Evolutionary conservation across 148 eudicot genomes (phyloP), one percentile per base, ranked within the genome.

Genomic region (Rhododendron griersonianum): DNA sequence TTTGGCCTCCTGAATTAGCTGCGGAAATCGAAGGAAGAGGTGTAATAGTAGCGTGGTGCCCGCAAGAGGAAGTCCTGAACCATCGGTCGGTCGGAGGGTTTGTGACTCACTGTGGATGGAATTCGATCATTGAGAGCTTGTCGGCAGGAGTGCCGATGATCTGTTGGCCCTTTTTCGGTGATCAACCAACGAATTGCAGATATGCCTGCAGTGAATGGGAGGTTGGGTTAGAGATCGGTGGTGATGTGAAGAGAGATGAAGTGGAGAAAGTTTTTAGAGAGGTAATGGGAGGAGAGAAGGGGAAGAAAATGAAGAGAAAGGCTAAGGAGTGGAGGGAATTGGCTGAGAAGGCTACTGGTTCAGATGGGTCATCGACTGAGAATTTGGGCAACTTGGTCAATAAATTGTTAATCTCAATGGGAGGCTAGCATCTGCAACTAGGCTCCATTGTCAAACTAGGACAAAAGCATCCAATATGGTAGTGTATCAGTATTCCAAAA

Each of bases 91-190:
- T 85, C 6, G 83, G 82, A 0, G 83, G 82, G 45, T 85, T 85
- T 16, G 5, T 85, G 76, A 85, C 82, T 37, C 86, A 85, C n/a
- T n/a, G 82, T 9, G 86, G 86, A 3, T 85, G 86, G 86, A 85
- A 84, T 39, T 84, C 86, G 4, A 77, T 69, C 21, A 57, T 84
- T n/a, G 86, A 84, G 73, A 84, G 81, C 86, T 35, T 85, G 25
- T 55, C 86, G 11, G 81, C 76, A 1, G 86, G 86, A 28, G 86
- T 85, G 39, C 86, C 86, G 11, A 77, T 85, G 86, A 61, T 85
- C 2, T 77, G 82, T 78, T 85, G 74, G 86, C 86, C 82, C 28
- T 85, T 53, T 77, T 77, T 59, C 0, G 86, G 73, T 1, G 86
- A 85, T 55, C 86, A 84, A 14, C 65, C 0, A 30, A 84, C 35